Evolutionary conservation across 768 basidiomycete species (phyloP), one percentile per base, ranked within the genome.

Genomic region (Hypholoma sublateritium): DNA sequence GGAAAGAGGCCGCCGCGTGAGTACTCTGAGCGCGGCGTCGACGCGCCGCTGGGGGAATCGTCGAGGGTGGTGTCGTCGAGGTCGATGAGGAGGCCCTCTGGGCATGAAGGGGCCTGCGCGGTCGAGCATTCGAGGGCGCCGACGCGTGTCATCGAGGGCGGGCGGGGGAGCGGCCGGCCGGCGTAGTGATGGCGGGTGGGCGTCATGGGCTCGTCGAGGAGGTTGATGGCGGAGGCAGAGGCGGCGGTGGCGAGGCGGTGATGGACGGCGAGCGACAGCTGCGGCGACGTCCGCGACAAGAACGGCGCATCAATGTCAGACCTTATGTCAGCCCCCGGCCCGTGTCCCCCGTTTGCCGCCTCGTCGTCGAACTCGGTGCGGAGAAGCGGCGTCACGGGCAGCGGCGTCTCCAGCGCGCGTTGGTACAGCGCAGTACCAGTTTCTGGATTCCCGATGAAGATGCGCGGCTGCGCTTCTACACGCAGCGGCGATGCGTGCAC

Each of bases 81-180:
- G 68, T 86, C 81, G 57, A 86, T 86, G 25, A 85, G 69, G 19
- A 84, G 65, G 2, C 82, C 85, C 61, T 85, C 80, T 13, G 80
- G 77, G 64, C 73, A 70, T 17, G 59, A 46, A 51, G 62, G 59
- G 44, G 60, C 55, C 17, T 59, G 54, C 36, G 52, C 41, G n/a
- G 49, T 55, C 28, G 28, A 32, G 28, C 28, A 7, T 9, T 32
- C 28, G 28, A 9, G 9, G 28, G 28, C 9, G 28, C 28, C 28
- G 28, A 32, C 28, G 28, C 28, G 28, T 32, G 28, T 32, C 24
- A 62, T 37, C 8, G 73, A 74, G 19, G 78, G 78, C 14, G 72
- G 71, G 19, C 70, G 76, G 5, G 85, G 85, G n/a, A 86, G 73
- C 35, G 85, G 85, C 36, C 85, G 67, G 4, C 85, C 81, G 22